Evolutionary conservation across 495 filamentous ascomycete species (phyloP).

Genomic region (Xylaria intraflava): DNA sequence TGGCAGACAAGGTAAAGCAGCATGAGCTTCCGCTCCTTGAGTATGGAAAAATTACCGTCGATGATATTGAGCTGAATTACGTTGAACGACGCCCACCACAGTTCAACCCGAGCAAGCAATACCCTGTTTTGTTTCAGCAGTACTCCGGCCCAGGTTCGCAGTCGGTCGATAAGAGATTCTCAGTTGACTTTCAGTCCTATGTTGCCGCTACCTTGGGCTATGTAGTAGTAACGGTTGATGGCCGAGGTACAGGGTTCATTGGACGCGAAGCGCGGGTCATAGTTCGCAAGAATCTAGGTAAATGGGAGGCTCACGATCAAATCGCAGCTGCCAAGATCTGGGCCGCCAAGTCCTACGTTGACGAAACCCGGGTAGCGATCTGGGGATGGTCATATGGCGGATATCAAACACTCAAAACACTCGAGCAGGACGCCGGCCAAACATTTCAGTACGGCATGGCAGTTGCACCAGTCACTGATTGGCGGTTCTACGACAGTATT

Average conservation of each 20-base stretch:
- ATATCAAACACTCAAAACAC: slow-evolving; percentile 93
- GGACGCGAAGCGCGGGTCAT: slow-evolving; percentile 77
- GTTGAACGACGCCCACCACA: slow-evolving; percentile 86
- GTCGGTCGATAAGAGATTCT: slow-evolving; percentile 71
- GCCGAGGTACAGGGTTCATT: slow-evolving; percentile 84
- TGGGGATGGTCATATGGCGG: slow-evolving; percentile 99
- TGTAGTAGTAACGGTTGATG: slow-evolving; percentile 91
- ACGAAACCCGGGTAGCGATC: slow-evolving; percentile 74
- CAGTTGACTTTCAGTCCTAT: slow-evolving; percentile 85
- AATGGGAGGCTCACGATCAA: slow-evolving; percentile 83
- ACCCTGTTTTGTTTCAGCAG: slow-evolving; percentile 89
- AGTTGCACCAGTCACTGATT: slow-evolving; percentile 95
- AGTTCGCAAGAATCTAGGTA: slow-evolving; percentile 74
- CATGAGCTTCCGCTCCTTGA: slow-evolving; percentile 79
- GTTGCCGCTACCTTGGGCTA: slow-evolving; percentile 83
- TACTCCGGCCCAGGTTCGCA: slow-evolving; percentile 92
- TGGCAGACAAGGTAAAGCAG: slow-evolving; percentile 61
- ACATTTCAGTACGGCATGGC: slow-evolving; percentile 98
- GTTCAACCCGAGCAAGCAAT: slow-evolving; percentile 77
- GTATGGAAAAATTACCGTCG: slow-evolving; percentile 76
- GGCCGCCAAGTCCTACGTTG: slow-evolving; percentile 76
- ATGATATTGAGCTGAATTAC: slow-evolving; percentile 67
- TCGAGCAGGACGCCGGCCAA: slow-evolving; percentile 80
- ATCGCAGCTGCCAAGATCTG: slow-evolving; percentile 86
- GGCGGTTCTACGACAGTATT: slow-evolving; percentile 90